A percentile compares a stretch with the other conserved stretches of the same genome.
Conservation (phyloP, 495 filamentous ascomycete species). For the Lophium mytilinum region DNA sequence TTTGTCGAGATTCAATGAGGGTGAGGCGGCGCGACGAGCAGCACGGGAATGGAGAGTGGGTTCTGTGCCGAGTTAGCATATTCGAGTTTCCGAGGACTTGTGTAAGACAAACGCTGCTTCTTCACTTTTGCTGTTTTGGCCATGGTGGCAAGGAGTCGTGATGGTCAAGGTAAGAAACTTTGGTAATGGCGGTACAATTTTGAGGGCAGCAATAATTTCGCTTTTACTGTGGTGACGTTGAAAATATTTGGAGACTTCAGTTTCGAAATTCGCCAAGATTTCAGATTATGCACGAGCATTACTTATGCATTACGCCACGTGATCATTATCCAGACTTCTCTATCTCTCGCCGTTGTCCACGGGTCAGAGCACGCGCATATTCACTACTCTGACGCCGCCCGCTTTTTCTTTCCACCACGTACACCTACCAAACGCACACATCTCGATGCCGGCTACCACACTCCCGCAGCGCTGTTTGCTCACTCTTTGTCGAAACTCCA, state of each 20-base stretch:
- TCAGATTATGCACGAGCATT: no score
- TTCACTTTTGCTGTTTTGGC: constrained; percentile 26
- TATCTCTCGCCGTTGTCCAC: no score
- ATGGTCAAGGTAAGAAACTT: not conserved
- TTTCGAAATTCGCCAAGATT: no score
- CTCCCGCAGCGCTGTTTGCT: constrained; percentile 9
- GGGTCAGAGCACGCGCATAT: no score
- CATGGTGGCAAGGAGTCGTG: constrained; percentile 1
- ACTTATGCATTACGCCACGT: no score
- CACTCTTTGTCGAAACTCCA: not conserved
- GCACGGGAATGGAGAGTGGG: constrained; percentile 58
- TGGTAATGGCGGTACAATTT: not conserved
- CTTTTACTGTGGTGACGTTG: no score
- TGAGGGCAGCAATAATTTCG: no score
- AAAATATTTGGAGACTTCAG: no score
- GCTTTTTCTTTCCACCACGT: no score
- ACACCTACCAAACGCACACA: not conserved
- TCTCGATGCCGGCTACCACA: constrained; percentile 23
- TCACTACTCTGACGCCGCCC: no score
- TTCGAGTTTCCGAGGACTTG: not conserved
- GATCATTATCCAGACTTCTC: no score
- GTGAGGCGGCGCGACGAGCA: constrained; percentile 62
- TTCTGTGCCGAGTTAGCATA: constrained; percentile 36
- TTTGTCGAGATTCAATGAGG: constrained; percentile 66
- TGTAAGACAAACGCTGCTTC: constrained; percentile 11